Conservation (phyloP, 345 rosid species). For the Hirschfeldia incana region DNA sequence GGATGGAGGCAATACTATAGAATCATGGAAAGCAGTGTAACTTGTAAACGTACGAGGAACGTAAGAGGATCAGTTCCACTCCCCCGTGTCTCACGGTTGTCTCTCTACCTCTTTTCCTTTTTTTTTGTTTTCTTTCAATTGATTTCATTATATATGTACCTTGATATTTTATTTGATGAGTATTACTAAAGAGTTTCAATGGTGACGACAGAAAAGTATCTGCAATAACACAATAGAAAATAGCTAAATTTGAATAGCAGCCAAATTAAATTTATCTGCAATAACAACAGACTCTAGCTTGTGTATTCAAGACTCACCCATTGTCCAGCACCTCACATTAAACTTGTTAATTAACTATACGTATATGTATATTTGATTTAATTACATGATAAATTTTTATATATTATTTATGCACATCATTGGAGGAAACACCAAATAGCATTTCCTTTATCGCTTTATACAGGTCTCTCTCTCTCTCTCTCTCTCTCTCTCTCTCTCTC, state of each 20-base stretch:
- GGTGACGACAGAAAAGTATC: neutral
- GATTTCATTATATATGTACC: neutral
- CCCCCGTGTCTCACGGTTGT: conserved; percentile 20
- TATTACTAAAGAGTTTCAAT: neutral
- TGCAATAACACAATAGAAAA: too few species aligned
- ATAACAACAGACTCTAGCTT: neutral
- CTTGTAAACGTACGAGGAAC: conserved; percentile 36
- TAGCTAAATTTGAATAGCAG: neutral
- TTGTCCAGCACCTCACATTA: neutral
- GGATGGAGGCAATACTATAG: conserved; percentile 19
- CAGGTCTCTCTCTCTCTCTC: neutral
- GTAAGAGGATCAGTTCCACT: conserved; percentile 35
- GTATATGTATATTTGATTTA: neutral
- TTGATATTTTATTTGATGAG: neutral
- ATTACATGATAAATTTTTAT: neutral
- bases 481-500: neutral
- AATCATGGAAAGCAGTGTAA: conserved; percentile 23
- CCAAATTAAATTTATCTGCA: too few species aligned
- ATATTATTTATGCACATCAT: conserved; percentile 10
- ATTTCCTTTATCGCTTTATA: conserved; percentile 3
- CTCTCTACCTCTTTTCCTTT: neutral
- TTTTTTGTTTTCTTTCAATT: neutral
- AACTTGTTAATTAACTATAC: neutral
- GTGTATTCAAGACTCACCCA: neutral
- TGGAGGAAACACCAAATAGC: conserved; percentile 2